Evolutionary conservation across 2,329 filamentous ascomycete species (phyloP).

Genomic region (Hymenotorrendiella dingleyae): DNA sequence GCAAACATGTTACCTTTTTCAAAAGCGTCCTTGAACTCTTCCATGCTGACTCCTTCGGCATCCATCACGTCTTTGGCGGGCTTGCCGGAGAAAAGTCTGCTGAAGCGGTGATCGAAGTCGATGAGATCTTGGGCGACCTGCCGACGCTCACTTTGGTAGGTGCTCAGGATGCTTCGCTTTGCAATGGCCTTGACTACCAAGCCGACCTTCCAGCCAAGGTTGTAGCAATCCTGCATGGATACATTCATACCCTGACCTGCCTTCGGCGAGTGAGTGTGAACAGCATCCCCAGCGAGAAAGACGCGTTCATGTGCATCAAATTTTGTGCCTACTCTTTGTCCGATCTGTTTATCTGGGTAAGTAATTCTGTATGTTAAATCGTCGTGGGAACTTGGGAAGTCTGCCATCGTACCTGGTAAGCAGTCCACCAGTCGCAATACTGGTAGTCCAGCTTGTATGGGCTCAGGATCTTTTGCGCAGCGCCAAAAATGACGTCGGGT

Average conservation of each 20-base stretch:
- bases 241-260: constrained; percentile 57
- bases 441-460: constrained; percentile 62
- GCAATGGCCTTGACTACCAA: constrained; percentile 26
- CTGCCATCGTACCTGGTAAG: constrained; percentile 53
- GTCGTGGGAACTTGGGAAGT: too few species aligned
- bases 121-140: constrained; percentile 62
- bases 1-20: constrained; percentile 53
- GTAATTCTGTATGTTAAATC: too few species aligned
- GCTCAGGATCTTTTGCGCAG: constrained; percentile 57
- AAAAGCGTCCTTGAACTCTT: constrained; percentile 55
- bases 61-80: constrained; percentile 40
- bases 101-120: constrained; percentile 52
- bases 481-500: constrained; percentile 51
- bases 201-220: constrained; percentile 54
- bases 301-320: constrained; percentile 38
- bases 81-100: constrained; percentile 49
- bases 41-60: constrained; percentile 52
- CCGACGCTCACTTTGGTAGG: constrained; percentile 57
- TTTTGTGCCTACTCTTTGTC: constrained; percentile 51
- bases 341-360: constrained; percentile 51
- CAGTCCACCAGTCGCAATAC: constrained; percentile 57
- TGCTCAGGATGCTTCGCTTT: constrained; percentile 48
- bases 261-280: constrained; percentile 56
- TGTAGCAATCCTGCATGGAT: constrained; percentile 54
- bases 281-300: constrained; percentile 46